phyloP scores from a whole-genome alignment of 2,329 filamentous ascomycete species.

The Cercospora sojina region DNA sequence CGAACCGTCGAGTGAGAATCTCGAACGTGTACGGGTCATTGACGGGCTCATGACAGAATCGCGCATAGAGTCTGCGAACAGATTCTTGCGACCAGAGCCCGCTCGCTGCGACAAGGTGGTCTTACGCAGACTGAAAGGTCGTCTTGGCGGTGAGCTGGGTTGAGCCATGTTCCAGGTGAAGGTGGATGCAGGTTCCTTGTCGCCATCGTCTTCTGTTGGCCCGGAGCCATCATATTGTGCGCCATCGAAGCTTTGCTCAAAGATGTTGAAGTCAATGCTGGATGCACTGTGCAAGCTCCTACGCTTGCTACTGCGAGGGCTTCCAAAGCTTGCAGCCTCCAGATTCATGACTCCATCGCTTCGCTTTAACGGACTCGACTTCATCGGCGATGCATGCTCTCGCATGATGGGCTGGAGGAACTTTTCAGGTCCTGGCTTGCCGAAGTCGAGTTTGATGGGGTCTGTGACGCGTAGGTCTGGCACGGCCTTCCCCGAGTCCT shows the following conservation, averaged over 20 bases:
- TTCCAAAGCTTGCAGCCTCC: slow-evolving; percentile 74
- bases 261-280: slow-evolving; percentile 69
- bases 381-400: slow-evolving; percentile 53
- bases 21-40: slow-evolving; percentile 50
- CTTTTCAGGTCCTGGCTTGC: slow-evolving; percentile 50
- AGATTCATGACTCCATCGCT: slow-evolving; percentile 87
- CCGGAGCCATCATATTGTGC: slow-evolving; percentile 30
- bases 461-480: slow-evolving; percentile 40
- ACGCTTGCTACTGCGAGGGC: slow-evolving; percentile 79
- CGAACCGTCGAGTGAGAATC: slow-evolving; percentile 77
- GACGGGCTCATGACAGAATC: slow-evolving; percentile 32
- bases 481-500: slow-evolving; percentile 26
- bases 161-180: slow-evolving; percentile 41
- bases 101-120: slow-evolving; percentile 86
- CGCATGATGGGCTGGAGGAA: slow-evolving; percentile 44
- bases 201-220: slow-evolving; percentile 31
- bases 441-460: slow-evolving; percentile 51
- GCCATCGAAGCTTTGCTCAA: slow-evolving; percentile 58
- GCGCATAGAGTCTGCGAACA: slow-evolving; percentile 39
- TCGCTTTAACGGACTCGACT: slow-evolving; percentile 84
- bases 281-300: slow-evolving; percentile 77
- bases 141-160: slow-evolving; percentile 36
- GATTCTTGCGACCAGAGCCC: slow-evolving; percentile 46
- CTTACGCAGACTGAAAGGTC: slow-evolving; percentile 60
- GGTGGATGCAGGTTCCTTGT: slow-evolving; percentile 33